A percentile compares a stretch with the other conserved stretches of the same genome.
phyloP scores from a whole-genome alignment of 495 filamentous ascomycete genomes.

The Hypoxylon fragiforme region DNA sequence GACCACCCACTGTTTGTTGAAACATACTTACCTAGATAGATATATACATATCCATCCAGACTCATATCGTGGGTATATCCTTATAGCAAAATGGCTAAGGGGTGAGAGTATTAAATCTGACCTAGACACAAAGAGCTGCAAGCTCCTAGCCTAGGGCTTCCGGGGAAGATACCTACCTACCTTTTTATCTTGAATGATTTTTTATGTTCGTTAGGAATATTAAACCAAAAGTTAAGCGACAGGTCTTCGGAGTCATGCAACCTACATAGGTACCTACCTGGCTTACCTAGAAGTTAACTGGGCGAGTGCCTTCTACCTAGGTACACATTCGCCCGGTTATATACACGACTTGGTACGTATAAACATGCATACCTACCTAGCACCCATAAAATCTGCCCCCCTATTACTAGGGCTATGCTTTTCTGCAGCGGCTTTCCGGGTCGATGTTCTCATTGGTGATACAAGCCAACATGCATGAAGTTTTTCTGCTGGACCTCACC shows the following conservation, averaged over 20 bases:
- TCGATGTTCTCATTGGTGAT: no score
- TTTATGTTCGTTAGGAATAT: background rate
- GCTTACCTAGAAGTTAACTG: background rate
- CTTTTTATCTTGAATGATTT: constrained; percentile 23
- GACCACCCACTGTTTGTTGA: background rate
- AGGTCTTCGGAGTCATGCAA: constrained; percentile 14
- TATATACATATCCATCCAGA: background rate
- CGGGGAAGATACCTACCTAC: constrained; percentile 15
- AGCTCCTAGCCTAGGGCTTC: background rate
- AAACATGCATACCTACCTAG: no score
- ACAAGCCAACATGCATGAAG: background rate
- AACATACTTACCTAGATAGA: background rate
- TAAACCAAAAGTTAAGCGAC: background rate
- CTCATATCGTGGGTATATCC: background rate
- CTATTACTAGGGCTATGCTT: no score
- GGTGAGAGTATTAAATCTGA: background rate
- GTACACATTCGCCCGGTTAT: background rate
- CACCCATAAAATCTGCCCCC: no score
- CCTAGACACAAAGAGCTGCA: background rate
- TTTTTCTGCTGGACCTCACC: background rate
- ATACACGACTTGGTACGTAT: background rate
- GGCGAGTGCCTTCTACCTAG: background rate
- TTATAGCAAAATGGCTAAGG: background rate
- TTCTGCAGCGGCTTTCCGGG: background rate
- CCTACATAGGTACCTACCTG: constrained; percentile 1